Conservation (phyloP, 2,329 filamentous ascomycete genomes). For the Fusarium sp. region DNA sequence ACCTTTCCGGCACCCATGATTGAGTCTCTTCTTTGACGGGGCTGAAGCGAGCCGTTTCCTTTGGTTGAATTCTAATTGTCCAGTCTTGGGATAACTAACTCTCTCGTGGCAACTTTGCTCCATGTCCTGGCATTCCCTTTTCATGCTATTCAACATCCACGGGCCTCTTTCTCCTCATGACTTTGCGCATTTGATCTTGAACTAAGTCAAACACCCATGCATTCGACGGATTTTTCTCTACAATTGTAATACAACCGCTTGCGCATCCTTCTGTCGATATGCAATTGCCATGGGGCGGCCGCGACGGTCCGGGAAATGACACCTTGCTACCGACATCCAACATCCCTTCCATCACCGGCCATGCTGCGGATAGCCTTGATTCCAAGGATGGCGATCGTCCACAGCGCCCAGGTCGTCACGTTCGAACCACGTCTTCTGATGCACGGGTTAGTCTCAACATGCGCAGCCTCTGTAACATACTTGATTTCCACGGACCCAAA, state of each 20-base stretch:
- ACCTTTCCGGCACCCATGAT: constrained; percentile 20
- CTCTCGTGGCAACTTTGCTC: constrained; percentile 20
- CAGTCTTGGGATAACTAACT: constrained; percentile 1
- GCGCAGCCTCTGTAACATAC: neutral
- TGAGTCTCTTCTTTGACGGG: neutral
- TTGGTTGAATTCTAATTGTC: constrained; percentile 15
- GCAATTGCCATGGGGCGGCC: constrained; percentile 51
- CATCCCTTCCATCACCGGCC: constrained; percentile 46
- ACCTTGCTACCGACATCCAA: constrained; percentile 47
- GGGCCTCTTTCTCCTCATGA: constrained; percentile 33
- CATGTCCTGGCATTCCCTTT: constrained; percentile 27
- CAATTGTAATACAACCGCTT: constrained; percentile 27
- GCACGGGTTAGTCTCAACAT: constrained; percentile 56
- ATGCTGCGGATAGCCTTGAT: constrained; percentile 39
- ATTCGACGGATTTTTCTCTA: constrained; percentile 22
- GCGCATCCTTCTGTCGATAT: constrained; percentile 41
- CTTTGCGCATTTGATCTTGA: constrained; percentile 30
- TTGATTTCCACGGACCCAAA: neutral
- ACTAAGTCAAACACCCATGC: constrained; percentile 32
- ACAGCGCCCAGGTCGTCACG: constrained; percentile 47
- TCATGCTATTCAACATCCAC: neutral
- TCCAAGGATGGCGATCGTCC: constrained; percentile 38
- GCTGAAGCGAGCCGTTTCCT: constrained; percentile 22
- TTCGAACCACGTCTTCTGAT: constrained; percentile 62
- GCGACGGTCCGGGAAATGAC: constrained; percentile 43